Evolutionary conservation across 1,284 basidiomycete species (phyloP).

Genomic region (Trametes sp.): DNA sequence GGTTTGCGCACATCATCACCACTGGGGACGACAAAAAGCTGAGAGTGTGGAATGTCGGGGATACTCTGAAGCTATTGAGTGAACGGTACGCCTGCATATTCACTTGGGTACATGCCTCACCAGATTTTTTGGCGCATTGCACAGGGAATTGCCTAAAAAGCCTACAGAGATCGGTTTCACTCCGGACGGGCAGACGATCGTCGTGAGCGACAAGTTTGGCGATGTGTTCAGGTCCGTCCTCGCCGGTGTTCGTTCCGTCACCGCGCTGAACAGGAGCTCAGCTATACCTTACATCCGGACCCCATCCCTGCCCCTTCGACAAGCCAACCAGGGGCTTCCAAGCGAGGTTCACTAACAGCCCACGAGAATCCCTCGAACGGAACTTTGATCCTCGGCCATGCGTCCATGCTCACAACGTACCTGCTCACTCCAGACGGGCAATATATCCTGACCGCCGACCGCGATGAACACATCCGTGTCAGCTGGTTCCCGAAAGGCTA

Average conservation of each 20-base stretch:
- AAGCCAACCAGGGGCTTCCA: conserved; percentile 21
- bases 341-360: conserved; percentile 57
- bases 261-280: conserved; percentile 34
- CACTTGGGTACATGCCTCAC: no score
- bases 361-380: conserved; percentile 80
- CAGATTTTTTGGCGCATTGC: not conserved
- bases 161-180: conserved; percentile 72
- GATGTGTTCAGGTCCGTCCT: conserved; percentile 76
- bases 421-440: conserved; percentile 71
- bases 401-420: conserved; percentile 82
- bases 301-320: conserved; percentile 12
- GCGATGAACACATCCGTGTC: conserved; percentile 94
- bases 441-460: conserved; percentile 85
- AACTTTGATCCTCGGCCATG: conserved; percentile 83
- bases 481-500: conserved; percentile 88
- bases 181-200: conserved; percentile 61
- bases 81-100: conserved; percentile 57
- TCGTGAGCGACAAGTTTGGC: conserved; percentile 87
- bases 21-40: conserved; percentile 83
- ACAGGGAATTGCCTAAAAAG: conserved; percentile 79
- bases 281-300: conserved; percentile 54
- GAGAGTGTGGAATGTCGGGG: conserved; percentile 71
- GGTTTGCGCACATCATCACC: conserved; percentile 63
- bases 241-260: not conserved
- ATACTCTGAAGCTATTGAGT: conserved; percentile 61